Evolutionary conservation across 129 eudicot genomes (phyloP).

Genomic region (Artemisia tridentata): DNA sequence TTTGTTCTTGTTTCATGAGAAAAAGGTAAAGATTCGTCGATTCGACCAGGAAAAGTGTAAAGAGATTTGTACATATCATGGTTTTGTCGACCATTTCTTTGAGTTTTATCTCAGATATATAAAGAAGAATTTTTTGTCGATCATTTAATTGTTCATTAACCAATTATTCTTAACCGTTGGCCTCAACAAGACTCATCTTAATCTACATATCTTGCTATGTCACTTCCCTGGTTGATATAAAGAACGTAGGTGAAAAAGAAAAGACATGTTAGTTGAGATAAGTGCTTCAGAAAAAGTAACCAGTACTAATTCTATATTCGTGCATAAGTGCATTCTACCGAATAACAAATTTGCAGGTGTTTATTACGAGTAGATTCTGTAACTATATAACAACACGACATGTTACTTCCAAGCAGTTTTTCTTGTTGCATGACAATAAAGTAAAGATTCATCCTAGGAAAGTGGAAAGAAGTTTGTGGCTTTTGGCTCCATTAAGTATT

Average conservation of each 20-base stretch:
- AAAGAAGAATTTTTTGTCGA: slow-evolving; percentile 13
- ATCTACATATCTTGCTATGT: not conserved
- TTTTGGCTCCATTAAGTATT: not conserved
- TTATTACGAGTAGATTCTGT: not conserved
- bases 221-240: too few species aligned
- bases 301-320: too few species aligned
- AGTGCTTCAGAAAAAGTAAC: not conserved
- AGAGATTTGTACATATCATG: slow-evolving; percentile 23
- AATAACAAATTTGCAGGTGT: not conserved
- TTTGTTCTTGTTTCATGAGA: slow-evolving; percentile 16
- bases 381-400: slow-evolving; percentile 11
- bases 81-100: slow-evolving; percentile 17
- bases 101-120: slow-evolving; percentile 5
- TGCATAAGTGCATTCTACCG: not conserved
- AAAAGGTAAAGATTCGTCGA: too few species aligned
- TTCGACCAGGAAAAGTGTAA: slow-evolving; percentile 22
- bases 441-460: not conserved
- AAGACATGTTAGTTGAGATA: not conserved
- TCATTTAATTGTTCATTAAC: not conserved
- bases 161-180: not conserved
- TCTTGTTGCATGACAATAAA: not conserved
- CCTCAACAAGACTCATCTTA: too few species aligned
- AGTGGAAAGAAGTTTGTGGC: slow-evolving; percentile 3
- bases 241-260: not conserved
- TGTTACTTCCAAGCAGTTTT: not conserved